These are phyloP conservation scores for Phytophthora megakarya DNA, from an alignment of 352 stramenopile species.

Conservation along the genomic window DNA sequence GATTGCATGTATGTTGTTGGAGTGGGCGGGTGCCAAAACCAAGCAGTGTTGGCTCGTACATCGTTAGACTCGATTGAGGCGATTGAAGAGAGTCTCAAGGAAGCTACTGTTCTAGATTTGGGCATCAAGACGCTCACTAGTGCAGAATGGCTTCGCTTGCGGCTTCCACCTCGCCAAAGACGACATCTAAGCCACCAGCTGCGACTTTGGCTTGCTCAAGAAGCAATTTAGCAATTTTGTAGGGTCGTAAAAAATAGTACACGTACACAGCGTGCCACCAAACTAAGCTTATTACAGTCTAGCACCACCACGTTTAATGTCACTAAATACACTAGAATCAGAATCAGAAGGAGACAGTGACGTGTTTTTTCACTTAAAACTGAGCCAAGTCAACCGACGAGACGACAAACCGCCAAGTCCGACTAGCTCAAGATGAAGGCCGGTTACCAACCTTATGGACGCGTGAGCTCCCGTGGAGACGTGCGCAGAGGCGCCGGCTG, in stretches of 20 bases:
- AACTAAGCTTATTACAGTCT: too few species aligned
- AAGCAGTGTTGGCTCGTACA: slow-evolving; percentile 54
- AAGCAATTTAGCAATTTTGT: slow-evolving; percentile 22
- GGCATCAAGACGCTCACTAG: slow-evolving; percentile 40
- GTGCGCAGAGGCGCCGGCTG: slow-evolving; percentile 44
- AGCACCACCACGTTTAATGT: too few species aligned
- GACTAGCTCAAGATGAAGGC: slow-evolving; percentile 24
- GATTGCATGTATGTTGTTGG: slow-evolving; percentile 66
- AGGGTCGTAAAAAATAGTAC: too few species aligned
- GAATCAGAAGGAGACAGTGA: too few species aligned
- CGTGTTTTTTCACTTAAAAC: background rate
- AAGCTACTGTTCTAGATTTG: slow-evolving; percentile 68
- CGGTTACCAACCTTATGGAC: slow-evolving; percentile 54
- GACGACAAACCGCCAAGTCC: slow-evolving; percentile 4
- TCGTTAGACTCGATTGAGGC: slow-evolving; percentile 54
- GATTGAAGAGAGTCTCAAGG: slow-evolving; percentile 71
- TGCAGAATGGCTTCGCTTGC: slow-evolving; percentile 66
- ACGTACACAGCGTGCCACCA: too few species aligned
- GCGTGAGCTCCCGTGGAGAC: slow-evolving; percentile 57
- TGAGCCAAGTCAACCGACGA: slow-evolving; percentile 14
- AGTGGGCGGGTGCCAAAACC: slow-evolving; percentile 36
- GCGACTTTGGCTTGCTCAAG: slow-evolving; percentile 54
- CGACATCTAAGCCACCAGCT: slow-evolving; percentile 67
- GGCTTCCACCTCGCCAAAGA: slow-evolving; percentile 54
- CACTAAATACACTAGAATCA: too few species aligned